A percentile compares a stretch with the other conserved stretches of the same genome.
Conservation (phyloP, 192 early-diverging fungal genomes). For the Coemansia interrupta region DNA sequence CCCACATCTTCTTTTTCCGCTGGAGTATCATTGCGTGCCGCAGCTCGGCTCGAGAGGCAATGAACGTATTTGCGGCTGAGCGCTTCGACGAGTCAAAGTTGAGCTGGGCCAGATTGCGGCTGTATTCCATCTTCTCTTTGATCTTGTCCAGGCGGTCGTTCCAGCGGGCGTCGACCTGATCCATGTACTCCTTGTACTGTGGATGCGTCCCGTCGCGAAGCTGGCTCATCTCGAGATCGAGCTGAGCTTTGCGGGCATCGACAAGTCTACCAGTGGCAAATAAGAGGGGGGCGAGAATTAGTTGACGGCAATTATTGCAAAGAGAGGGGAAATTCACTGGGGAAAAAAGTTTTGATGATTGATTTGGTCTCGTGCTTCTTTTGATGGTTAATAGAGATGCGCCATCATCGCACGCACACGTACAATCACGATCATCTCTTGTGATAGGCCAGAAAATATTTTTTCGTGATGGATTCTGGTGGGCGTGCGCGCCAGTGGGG, state of each 20-base stretch:
- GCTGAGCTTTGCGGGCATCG: constrained; percentile 39
- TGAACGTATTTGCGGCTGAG: constrained; percentile 19
- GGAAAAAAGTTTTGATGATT: constrained; percentile 1
- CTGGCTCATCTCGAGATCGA: constrained; percentile 41
- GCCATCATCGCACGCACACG: background rate
- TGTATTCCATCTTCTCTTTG: constrained; percentile 22
- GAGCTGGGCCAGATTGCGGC: constrained; percentile 17
- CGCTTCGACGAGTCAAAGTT: constrained; percentile 18
- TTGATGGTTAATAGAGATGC: background rate
- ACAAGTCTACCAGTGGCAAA: constrained; percentile 19
- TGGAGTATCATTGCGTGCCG: constrained; percentile 31
- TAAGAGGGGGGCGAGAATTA: background rate
- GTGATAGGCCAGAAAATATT: background rate
- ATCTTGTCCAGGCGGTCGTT: constrained; percentile 29
- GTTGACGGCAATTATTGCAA: background rate
- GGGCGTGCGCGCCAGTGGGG: too few species aligned
- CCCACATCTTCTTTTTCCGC: constrained; percentile 39
- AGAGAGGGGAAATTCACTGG: background rate
- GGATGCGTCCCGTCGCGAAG: constrained; percentile 42
- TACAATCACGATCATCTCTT: constrained; percentile 9
- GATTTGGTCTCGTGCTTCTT: background rate
- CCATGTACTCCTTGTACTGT: constrained; percentile 34
- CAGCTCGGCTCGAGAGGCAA: constrained; percentile 21
- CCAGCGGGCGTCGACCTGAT: constrained; percentile 44
- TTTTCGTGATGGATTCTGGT: background rate